phyloP scores from a whole-genome alignment of 768 basidiomycete genomes.

The Termitomyces sp. region DNA sequence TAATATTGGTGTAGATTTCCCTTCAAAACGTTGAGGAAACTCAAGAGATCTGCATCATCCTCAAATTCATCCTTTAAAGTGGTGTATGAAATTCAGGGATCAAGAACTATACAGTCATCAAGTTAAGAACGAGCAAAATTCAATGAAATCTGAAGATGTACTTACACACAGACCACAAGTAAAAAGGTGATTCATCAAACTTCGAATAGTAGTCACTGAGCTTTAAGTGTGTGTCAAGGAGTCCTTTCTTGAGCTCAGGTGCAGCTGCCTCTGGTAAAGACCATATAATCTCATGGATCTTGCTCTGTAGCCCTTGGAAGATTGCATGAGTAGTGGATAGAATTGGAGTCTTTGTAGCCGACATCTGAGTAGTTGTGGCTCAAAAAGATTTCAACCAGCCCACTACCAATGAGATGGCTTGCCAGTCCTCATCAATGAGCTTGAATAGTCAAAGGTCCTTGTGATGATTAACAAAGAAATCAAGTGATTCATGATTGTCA shows the following conservation, averaged over 20 bases:
- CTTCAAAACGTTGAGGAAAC: no score
- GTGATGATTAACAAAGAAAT: constrained; percentile 17
- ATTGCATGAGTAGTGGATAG: constrained; percentile 31
- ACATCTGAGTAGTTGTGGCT: constrained; percentile 32
- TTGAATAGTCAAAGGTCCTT: constrained; percentile 16
- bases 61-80: no score
- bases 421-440: constrained; percentile 23
- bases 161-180: constrained; percentile 29
- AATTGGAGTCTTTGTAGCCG: constrained; percentile 29
- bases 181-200: constrained; percentile 30
- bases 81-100: constrained; percentile 29
- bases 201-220: constrained; percentile 3
- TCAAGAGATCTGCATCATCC: constrained; percentile 14
- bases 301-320: constrained; percentile 30
- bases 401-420: constrained; percentile 14
- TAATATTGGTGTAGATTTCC: no score
- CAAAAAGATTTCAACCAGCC: constrained; percentile 23
- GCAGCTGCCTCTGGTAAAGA: constrained; percentile 18
- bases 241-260: constrained; percentile 10
- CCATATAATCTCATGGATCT: constrained; percentile 19
- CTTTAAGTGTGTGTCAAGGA: no score
- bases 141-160: no score
- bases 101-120: constrained; percentile 25
- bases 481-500: constrained; percentile 13
- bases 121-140: background rate